Percentiles rank a stretch among this genome's conserved stretches.
phyloP scores from a whole-genome alignment of 495 filamentous ascomycete genomes.

The Talaromyces wortmannii region DNA sequence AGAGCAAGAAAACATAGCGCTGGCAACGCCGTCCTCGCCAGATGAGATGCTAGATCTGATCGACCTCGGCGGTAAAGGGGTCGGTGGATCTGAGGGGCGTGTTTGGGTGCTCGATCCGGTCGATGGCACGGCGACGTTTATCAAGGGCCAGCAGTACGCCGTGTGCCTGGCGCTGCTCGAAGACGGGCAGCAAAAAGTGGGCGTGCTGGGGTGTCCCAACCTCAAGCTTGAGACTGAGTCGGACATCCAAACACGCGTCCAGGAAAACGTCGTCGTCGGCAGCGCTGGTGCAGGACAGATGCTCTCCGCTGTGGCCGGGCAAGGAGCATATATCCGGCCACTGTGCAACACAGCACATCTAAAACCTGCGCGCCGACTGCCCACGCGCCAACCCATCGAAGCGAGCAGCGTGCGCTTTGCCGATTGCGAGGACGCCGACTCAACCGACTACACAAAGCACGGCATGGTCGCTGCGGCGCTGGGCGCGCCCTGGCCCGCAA shows the following conservation, averaged over 20 bases:
- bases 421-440: constrained; percentile 31
- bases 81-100: constrained; percentile 25
- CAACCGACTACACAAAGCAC: constrained; percentile 35
- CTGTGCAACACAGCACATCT: constrained; percentile 8
- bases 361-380: constrained; percentile 50
- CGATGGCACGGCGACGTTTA: constrained; percentile 63
- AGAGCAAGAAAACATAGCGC: constrained; percentile 28
- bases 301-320: constrained; percentile 46
- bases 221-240: constrained; percentile 18
- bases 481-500: constrained; percentile 37
- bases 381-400: constrained; percentile 23
- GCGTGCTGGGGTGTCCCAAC: constrained; percentile 53
- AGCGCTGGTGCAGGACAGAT: constrained; percentile 46
- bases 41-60: constrained; percentile 56
- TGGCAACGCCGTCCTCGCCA: constrained; percentile 32
- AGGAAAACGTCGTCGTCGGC: constrained; percentile 41
- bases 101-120: constrained; percentile 68
- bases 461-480: constrained; percentile 41
- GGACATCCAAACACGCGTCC: constrained; percentile 10
- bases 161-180: constrained; percentile 51
- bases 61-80: constrained; percentile 48
- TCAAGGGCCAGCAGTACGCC: constrained; percentile 57
- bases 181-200: constrained; percentile 40
- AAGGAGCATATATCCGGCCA: constrained; percentile 47
- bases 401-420: constrained; percentile 38